A percentile compares a stretch with the other conserved stretches of the same genome.
phyloP scores from a whole-genome alignment of 257 asterid species.

The Lycium ferocissimum region DNA sequence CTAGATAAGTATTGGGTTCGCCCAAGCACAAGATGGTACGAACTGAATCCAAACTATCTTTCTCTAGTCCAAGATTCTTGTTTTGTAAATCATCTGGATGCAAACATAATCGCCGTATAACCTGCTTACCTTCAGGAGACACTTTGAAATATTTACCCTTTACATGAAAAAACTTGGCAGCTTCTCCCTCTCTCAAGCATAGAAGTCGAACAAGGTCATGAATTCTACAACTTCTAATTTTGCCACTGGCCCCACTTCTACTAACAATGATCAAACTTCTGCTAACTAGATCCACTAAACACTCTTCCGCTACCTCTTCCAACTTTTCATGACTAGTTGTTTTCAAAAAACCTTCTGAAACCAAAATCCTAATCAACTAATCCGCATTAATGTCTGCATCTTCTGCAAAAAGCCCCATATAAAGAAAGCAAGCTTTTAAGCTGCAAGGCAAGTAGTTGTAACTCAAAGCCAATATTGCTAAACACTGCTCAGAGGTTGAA shows the following conservation, averaged over 20 bases:
- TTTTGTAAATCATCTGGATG: not conserved
- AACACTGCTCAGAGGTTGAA: not conserved
- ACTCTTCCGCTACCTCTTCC: constrained; percentile 35
- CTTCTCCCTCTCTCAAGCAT: not conserved
- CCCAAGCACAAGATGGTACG: not conserved
- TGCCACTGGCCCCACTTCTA: not conserved
- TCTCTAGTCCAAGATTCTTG: not conserved
- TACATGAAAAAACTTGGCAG: not conserved
- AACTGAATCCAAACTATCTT: not conserved
- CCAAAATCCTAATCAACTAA: constrained; percentile 27
- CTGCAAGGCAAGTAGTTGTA: not conserved
- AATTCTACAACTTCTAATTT: constrained; percentile 16
- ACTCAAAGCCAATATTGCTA: not conserved
- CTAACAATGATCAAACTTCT: constrained; percentile 14
- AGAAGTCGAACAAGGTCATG: constrained; percentile 27
- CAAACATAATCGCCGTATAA: not conserved
- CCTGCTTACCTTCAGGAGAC: not conserved
- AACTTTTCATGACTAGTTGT: not conserved
- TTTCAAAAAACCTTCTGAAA: constrained; percentile 34
- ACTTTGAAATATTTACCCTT: not conserved
- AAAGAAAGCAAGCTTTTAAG: constrained; percentile 38
- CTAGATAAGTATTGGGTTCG: not conserved
- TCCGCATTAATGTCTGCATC: constrained; percentile 16
- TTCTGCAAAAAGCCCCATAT: constrained; percentile 28
- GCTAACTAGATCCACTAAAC: constrained; percentile 29